Evolutionary conservation across 2,329 filamentous ascomycete species (phyloP), one percentile per base, ranked within the genome.

Genomic region (Furcasterigmium sp.): DNA sequence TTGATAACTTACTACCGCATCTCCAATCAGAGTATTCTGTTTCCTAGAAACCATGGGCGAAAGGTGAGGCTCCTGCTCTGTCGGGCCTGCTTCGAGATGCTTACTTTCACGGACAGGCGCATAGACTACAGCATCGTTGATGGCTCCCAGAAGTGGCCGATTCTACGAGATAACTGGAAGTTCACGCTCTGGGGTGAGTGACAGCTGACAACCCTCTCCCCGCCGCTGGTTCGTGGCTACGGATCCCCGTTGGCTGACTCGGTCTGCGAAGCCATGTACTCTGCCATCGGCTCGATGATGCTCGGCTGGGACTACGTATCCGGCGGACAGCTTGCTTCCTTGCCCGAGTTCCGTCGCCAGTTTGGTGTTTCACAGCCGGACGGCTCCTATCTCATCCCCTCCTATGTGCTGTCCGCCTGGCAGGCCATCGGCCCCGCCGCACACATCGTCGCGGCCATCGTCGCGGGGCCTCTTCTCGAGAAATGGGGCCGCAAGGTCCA

Each of bases 261-360:
- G n/a, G n/a, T n/a, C n/a, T n/a, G n/a, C n/a, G n/a, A 23, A 58
- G 56, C 53, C 21, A 46, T 61, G 25, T 57, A 50, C 47, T 52
- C 53, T 8, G 60, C 59, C 11, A 54, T 49, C 28, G 59, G 58
- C 20, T 48, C 52, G 11, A 47, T 62, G 19, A 62, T 62, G 59
- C 53, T 53, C 34, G 59, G 59, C 14, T 59, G 52, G 32, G 57
- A 60, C 43, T 46, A 51, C 18, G 57, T 59, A n/a, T 50, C 53
- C 23, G 57, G 57, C 19, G 54, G 57, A 32, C 57, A 61, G 44
- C 52, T 61, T 10, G 58, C 57, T 10, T 52, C 57, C 11, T 40
- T 61, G 4, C 55, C 57, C 7, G 54, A 49, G 38, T 60, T 60
- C 37, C 45, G 41, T 25, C 46, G 53, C 44, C 46, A 54, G 39